These are phyloP conservation scores for Cyberlindnera suaveolens DNA, from an alignment of 805 yeast genomes.

Conservation along the genomic window DNA sequence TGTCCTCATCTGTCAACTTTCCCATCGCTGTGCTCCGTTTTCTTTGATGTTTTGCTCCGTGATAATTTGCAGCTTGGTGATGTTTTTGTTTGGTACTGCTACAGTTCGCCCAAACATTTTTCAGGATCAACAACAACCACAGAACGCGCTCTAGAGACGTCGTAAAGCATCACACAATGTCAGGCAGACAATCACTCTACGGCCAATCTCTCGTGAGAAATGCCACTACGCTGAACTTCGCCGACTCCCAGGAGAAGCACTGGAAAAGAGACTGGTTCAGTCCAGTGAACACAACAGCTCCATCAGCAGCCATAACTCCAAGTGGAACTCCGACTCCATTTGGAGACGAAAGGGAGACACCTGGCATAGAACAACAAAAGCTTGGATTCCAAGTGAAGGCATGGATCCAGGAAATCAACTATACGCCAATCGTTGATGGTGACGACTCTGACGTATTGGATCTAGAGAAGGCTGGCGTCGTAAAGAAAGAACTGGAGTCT, in stretches of 20 bases:
- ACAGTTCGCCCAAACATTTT: background rate
- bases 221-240: constrained; percentile 17
- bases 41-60: too few relatives aligned
- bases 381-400: constrained; percentile 25
- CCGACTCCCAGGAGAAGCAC: constrained; percentile 19
- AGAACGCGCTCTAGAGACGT: background rate
- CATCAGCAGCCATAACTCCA: constrained; percentile 16
- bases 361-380: constrained; percentile 10
- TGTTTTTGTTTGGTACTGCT: too few relatives aligned
- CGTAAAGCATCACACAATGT: constrained; percentile 10
- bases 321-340: constrained; percentile 22
- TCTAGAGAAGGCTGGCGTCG: constrained; percentile 22
- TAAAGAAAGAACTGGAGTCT: background rate
- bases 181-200: constrained; percentile 19
- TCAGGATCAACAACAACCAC: background rate
- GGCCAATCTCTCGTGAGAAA: constrained; percentile 25
- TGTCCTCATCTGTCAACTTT: constrained; percentile 30
- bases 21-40: background rate
- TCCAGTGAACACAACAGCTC: constrained; percentile 12
- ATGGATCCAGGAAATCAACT: constrained; percentile 25
- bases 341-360: constrained; percentile 18
- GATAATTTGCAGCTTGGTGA: too few relatives aligned
- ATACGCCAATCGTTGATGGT: constrained; percentile 26
- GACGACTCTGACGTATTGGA: constrained; percentile 40
- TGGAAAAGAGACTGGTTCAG: constrained; percentile 25